Base-by-base conservation (phyloP, 768 basidiomycete genomes). In the Hemileccinum rubropunctum region DNA sequence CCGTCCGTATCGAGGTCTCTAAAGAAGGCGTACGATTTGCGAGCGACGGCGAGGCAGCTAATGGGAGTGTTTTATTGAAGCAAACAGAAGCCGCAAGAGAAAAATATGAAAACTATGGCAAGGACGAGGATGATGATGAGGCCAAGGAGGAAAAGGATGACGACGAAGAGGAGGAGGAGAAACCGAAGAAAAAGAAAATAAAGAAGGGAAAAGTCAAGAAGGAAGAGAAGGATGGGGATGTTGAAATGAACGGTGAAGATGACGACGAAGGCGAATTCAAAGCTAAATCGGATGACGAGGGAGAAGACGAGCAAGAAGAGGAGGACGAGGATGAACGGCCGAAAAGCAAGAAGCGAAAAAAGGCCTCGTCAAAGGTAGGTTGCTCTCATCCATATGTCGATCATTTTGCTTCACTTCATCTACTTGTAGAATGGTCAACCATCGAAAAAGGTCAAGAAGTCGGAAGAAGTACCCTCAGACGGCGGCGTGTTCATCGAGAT, bases 1-100 rank as follows among this genome's bases (percentile, higher is more conserved):
- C 82, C 43, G 95, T 98, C 39, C 86, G 91, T 38, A 95, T 99
- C 65, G 95, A 98, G 58, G 92, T 97, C 35, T 82, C 82, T 53
- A 98, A 98, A 66, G 95, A 98, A 63, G 97, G 97, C 42, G 88
- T 98, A 6, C 79, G 93, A 26, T 99, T 99, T 67, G 80, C 84
- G 15, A 82, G 84, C 43, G 97, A 98, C 30, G 97, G 97, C 38
- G 97, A 99, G 71, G 82, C 92, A 3, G 95, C 95, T 11, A 93
- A 91, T 54, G 95, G 92, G 2, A 87, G 74, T 63, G 84, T 98
- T 2, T 71, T 97, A 17, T 71, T 99, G 40, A 86, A 88, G 64
- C 90, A 88, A 58, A 78, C 80, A 6, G 86, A 86, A 8, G 76
- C 75, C 2, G 71, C 75, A n/a, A 59, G 59, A 30, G 72, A 75